Evolutionary conservation across 805 yeast genomes (phyloP), one percentile per base, ranked within the genome.

Genomic region (Kodamaea nitidulidarum): DNA sequence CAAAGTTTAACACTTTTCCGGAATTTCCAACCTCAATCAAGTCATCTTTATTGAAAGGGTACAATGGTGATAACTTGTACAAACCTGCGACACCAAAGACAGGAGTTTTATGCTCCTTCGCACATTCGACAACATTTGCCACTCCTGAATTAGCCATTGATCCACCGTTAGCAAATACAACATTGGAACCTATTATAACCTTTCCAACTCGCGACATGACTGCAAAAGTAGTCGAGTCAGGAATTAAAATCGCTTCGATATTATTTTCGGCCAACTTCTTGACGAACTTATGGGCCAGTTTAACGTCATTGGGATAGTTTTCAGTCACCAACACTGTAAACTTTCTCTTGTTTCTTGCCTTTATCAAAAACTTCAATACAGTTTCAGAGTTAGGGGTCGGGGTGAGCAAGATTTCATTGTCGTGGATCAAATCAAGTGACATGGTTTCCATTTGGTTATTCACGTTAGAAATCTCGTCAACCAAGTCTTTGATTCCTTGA

Each of bases 171-270:
- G 95, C 95, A 58, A 93, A 84, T 4, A 93, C 97, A 0, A 96
- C 80, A 45, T 85, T 76, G 4, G 98, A 84, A 27, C 98, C 97
- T 39, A 95, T 77, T 43, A 93, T 79, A 21, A 93, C 98, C 60
- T 95, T 95, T 32, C 97, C 96, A 4, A 93, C 98, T 48, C 96
- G 73, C 27, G 96, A 85, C 98, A 93, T 93, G 34, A 93, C 88
- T 0, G 98, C 97, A 61, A 83, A 88, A 0, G 84, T 88, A 17
- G 95, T 84, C 4, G 95, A 76, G 57, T 93, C 99, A 1, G 98
- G 97, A 25, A 93, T 84, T 39, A 93, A 76, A 2, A 90, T 84
- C 1, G 96, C 82, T 46, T 88, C 95, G 33, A 93, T 87, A 38
- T 90, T 86, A 40, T 91, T 88, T 40, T 80, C 83, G 1, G 95